Conservation (phyloP, 192 early-diverging fungal genomes). For the Rhizophagus clarus region DNA sequence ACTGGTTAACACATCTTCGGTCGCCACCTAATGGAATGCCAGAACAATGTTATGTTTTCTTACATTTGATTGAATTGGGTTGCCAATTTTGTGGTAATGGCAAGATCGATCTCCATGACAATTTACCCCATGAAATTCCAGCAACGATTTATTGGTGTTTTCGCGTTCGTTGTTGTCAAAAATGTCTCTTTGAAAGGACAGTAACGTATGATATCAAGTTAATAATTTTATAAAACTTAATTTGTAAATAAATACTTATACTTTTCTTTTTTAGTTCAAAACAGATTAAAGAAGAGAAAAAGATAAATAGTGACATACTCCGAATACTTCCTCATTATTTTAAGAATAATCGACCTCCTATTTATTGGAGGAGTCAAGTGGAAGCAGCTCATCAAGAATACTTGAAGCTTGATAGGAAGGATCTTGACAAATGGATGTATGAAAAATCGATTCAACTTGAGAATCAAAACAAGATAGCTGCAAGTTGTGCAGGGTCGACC, state of each 20-base stretch:
- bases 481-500: not conserved
- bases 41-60: constrained; percentile 11
- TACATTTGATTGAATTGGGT: constrained; percentile 20
- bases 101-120: not conserved
- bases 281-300: not conserved
- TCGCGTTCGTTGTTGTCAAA: constrained; percentile 7
- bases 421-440: not conserved
- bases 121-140: not conserved
- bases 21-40: constrained; percentile 10
- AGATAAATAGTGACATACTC: not conserved
- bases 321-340: not conserved
- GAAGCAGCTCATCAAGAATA: constrained; percentile 21
- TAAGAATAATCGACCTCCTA: not conserved
- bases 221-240: not conserved
- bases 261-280: not conserved
- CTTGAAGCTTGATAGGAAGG: not conserved
- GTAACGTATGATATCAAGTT: constrained; percentile 4
- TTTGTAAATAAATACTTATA: not conserved
- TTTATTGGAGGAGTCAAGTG: constrained; percentile 9
- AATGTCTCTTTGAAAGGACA: not conserved
- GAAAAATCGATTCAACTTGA: not conserved
- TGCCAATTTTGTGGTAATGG: constrained; percentile 24
- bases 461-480: not conserved
- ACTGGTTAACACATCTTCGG: not conserved
- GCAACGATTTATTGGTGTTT: constrained; percentile 19